A percentile compares a stretch with the other conserved stretches of the same genome.
Conservation (phyloP, 1,284 basidiomycete genomes). For the Sphaerobolus stellatus region DNA sequence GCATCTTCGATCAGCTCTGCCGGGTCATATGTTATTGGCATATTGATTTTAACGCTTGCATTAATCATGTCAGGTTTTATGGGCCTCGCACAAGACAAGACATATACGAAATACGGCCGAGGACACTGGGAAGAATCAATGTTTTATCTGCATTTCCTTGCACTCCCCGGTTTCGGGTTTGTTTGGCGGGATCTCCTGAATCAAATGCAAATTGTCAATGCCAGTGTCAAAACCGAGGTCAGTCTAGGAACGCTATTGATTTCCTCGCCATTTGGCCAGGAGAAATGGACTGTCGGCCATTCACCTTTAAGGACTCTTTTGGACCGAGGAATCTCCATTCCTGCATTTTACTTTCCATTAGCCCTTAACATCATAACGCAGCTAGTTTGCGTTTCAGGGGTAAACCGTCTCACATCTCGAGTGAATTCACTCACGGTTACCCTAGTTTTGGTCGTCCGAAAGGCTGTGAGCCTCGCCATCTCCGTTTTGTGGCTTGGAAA, state of each 20-base stretch:
- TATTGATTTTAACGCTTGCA: conserved; percentile 72
- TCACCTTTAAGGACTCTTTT: neutral
- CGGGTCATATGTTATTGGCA: conserved; percentile 62
- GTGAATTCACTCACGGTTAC: conserved; percentile 85
- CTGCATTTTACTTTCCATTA: conserved; percentile 66
- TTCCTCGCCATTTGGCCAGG: neutral
- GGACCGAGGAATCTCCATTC: conserved; percentile 42
- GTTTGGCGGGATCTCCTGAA: conserved; percentile 49
- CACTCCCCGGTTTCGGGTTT: conserved; percentile 69
- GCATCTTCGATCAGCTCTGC: conserved; percentile 15
- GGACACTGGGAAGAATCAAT: conserved; percentile 82
- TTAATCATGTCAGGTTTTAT: conserved; percentile 81
- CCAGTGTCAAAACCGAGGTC: conserved; percentile 37
- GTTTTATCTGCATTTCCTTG: conserved; percentile 83
- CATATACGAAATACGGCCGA: conserved; percentile 66
- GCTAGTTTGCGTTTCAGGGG: conserved; percentile 86
- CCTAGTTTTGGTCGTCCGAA: conserved; percentile 85
- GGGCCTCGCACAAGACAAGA: conserved; percentile 85
- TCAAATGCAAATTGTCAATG: conserved; percentile 48
- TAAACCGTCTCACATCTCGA: conserved; percentile 79
- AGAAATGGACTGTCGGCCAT: neutral
- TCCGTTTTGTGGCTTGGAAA: conserved; percentile 50
- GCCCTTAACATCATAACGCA: conserved; percentile 82
- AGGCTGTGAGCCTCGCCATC: conserved; percentile 81
- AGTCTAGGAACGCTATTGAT: conserved; percentile 1